Evolutionary conservation across 257 asterid genomes (phyloP).

Genomic region (Perilla frutescens): DNA sequence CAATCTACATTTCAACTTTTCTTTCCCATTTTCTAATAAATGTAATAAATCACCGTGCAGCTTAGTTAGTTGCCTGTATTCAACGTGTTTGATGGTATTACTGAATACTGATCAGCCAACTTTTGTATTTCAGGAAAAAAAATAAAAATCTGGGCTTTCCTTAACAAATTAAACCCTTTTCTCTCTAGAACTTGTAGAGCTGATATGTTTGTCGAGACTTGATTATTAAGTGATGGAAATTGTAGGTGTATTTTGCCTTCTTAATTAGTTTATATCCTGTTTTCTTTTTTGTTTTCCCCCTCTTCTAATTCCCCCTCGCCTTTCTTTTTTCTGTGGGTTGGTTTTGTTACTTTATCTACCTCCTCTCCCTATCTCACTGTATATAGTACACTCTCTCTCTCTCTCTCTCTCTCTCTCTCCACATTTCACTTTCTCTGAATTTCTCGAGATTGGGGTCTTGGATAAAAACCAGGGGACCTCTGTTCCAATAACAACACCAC

Average conservation of each 20-base stretch:
- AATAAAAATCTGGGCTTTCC: slow-evolving; percentile 12
- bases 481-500: slow-evolving; percentile 39
- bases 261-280: not conserved
- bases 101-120: no score
- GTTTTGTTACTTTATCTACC: slow-evolving; percentile 33
- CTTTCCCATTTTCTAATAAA: slow-evolving; percentile 25
- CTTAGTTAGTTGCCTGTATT: not conserved
- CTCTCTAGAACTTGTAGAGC: not conserved
- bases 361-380: slow-evolving; percentile 35
- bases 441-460: slow-evolving; percentile 57
- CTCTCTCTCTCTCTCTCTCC: slow-evolving; percentile 36
- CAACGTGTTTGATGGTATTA: slow-evolving; percentile 21
- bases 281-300: not conserved
- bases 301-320: not conserved
- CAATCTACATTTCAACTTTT: slow-evolving; percentile 9
- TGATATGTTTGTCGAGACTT: not conserved
- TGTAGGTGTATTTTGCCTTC: not conserved
- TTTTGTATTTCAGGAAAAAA: slow-evolving; percentile 4
- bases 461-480: slow-evolving; percentile 54
- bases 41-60: not conserved
- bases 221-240: not conserved
- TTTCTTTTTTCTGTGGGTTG: slow-evolving; percentile 37
- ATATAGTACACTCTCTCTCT: slow-evolving; percentile 27
- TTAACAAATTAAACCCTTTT: not conserved
- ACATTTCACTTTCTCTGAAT: slow-evolving; percentile 57